A percentile compares a stretch with the other conserved stretches of the same genome.
These are phyloP conservation scores for Chamaenerion angustifolium DNA, from an alignment of 345 rosid species.

Conservation along the genomic window DNA sequence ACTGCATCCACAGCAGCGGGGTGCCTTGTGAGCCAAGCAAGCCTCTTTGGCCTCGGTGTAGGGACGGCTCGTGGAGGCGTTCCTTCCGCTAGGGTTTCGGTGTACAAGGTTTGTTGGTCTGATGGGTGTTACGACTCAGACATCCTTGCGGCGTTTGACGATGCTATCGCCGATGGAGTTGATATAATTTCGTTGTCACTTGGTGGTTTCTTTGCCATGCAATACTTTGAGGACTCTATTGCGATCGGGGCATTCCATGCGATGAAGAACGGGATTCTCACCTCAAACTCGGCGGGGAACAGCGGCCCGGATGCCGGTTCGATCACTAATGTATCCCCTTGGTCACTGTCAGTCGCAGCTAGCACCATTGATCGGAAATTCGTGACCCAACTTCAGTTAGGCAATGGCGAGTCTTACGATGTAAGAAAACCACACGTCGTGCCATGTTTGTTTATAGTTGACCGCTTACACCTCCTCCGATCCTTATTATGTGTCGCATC, in stretches of 20 bases:
- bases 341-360: conserved; percentile 31
- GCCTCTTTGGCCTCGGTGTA: conserved; percentile 14
- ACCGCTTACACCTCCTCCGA: too few species aligned
- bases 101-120: conserved; percentile 31
- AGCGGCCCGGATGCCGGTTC: conserved; percentile 9
- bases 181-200: conserved; percentile 15
- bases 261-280: conserved; percentile 19
- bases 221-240: conserved; percentile 14
- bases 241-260: conserved; percentile 28
- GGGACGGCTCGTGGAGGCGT: conserved; percentile 28
- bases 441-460: too few species aligned
- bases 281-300: conserved; percentile 18
- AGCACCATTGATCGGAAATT: conserved; percentile 29
- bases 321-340: conserved; percentile 17
- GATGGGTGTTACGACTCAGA: conserved; percentile 19
- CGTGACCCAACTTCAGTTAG: conserved; percentile 16
- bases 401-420: conserved; percentile 16
- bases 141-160: conserved; percentile 29
- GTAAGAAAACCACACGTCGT: too few species aligned
- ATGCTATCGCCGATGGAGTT: conserved; percentile 30
- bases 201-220: not conserved
- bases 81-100: conserved; percentile 21
- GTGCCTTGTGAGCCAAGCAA: conserved; percentile 9
- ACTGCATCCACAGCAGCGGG: conserved; percentile 25
- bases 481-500: too few species aligned